Conservation (phyloP, 768 basidiomycete genomes). For the Serendipita sp. region DNA sequence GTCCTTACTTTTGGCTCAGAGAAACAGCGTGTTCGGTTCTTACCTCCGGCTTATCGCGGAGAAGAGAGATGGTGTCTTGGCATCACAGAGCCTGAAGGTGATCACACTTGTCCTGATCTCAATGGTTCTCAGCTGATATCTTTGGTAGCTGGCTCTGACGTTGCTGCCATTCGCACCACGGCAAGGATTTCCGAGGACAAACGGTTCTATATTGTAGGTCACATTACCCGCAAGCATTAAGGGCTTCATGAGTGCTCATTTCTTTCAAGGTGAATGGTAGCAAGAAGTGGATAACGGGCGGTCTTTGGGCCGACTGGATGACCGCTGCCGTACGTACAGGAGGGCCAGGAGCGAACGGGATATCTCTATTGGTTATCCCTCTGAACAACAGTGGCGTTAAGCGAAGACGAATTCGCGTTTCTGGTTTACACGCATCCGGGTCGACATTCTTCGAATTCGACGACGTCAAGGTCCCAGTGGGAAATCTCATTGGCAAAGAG, state of each 20-base stretch:
- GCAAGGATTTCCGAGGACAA: slow-evolving; percentile 5
- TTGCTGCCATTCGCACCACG: slow-evolving; percentile 10
- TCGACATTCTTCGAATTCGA: slow-evolving; percentile 15
- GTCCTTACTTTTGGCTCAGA: slow-evolving; percentile 12
- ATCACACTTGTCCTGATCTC: neutral
- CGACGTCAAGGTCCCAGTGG: slow-evolving; percentile 18
- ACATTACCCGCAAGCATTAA: neutral
- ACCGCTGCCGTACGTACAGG: slow-evolving; percentile 20
- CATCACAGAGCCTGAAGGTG: slow-evolving; percentile 13
- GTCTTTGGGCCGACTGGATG: slow-evolving; percentile 18
- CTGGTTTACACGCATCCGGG: slow-evolving; percentile 15
- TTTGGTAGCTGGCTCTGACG: slow-evolving; percentile 13
- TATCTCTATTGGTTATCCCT: slow-evolving; percentile 17
- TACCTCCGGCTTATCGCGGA: slow-evolving; percentile 8
- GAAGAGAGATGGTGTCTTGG: slow-evolving; percentile 12
- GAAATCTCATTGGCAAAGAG: slow-evolving; percentile 18
- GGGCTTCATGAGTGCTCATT: neutral
- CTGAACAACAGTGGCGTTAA: slow-evolving; percentile 12
- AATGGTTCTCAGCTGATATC: neutral
- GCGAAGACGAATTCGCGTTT: slow-evolving; percentile 7
- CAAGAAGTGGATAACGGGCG: slow-evolving; percentile 15
- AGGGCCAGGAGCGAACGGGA: slow-evolving; percentile 13
- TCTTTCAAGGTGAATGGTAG: slow-evolving; percentile 9
- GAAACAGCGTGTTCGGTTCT: slow-evolving; percentile 7
- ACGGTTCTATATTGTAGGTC: slow-evolving; percentile 9